phyloP scores from a whole-genome alignment of 2,329 filamentous ascomycete species.

The Pseudogymnoascus sp. region DNA sequence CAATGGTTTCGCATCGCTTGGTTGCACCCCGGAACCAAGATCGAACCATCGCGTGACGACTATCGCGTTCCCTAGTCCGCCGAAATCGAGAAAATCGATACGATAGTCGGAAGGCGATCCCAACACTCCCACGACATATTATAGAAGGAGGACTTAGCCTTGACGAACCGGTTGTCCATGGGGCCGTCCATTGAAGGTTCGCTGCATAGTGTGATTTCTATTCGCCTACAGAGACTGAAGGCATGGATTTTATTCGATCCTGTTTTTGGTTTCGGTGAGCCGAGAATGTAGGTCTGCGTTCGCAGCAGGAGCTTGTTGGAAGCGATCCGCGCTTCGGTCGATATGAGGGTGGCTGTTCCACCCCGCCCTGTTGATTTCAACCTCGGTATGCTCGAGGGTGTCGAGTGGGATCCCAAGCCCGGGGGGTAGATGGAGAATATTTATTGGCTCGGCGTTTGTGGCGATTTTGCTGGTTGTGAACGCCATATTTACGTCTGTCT shows the following conservation, averaged over 20 bases:
- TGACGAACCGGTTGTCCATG: conserved; percentile 10
- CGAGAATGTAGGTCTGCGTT: conserved; percentile 17
- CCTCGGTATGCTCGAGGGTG: not conserved
- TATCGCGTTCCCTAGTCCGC: conserved; percentile 13
- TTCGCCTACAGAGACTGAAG: not conserved
- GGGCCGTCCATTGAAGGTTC: conserved; percentile 9
- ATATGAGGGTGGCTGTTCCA: conserved; percentile 13
- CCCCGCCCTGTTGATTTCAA: not conserved
- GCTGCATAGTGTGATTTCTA: conserved; percentile 6
- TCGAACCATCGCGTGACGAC: conserved; percentile 15
- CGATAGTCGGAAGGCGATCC: conserved; percentile 16
- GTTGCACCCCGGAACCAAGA: conserved; percentile 15
- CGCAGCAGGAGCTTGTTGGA: conserved; percentile 16
- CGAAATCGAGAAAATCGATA: conserved; percentile 13
- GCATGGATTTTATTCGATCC: not conserved
- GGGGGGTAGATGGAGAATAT: not conserved
- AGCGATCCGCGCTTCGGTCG: conserved; percentile 16
- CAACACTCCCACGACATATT: conserved; percentile 11
- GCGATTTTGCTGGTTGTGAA: not conserved
- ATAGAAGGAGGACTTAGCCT: not conserved
- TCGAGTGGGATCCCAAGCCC: not conserved
- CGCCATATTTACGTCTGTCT: not conserved
- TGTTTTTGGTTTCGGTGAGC: conserved; percentile 7
- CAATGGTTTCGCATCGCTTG: conserved; percentile 12
- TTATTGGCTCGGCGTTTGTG: not conserved